Evolutionary conservation across 192 early-diverging fungal genomes (phyloP), one percentile per base, ranked within the genome.

Genomic region (Oehlia diaphana): DNA sequence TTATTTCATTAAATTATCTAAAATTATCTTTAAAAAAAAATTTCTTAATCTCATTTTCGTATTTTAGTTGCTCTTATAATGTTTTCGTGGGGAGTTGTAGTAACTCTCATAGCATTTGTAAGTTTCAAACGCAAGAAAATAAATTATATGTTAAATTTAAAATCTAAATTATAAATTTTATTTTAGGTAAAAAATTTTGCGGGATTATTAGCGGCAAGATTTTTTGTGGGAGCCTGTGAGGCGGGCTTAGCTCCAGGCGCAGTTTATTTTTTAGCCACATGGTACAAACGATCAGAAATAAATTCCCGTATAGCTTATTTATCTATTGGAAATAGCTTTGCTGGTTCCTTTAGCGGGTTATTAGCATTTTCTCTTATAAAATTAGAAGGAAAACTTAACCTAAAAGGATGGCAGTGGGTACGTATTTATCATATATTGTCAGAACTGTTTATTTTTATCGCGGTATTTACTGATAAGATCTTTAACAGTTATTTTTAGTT

Each of bases 291-390:
- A 44, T 64, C 63, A 10, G 90, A 92, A 72, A 87, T 87, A 62
- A 85, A 88, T 12, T 79, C 85, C 44, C 87, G 91, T 44, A 82
- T 89, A 26, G 89, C 87, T 28, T 31, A 87, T 1, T 91, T 90
- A 77, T 92, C 88, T 77, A 76, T 83, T 64, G 86, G 83, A 10
- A 80, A 89, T 9, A 86, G 86, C 0, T 81, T 91, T 70, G 89
- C 90, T 39, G 87, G 87, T 49, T 87, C 87, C 14, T 88, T 93
- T 79, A 90, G 91, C 19, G 92, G 90, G 50, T 85, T 93, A 2
- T 76, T 92, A 63, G 91, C 90, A 63, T 92, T 91, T 83, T 88
- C 87, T 74, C 90, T 92, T 67, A 80, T 84, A 42, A 79, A 86
- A 71, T 88, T 93, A 85, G 82, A 93, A n/a, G 89, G 88, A 47